Evolutionary conservation across 1,284 basidiomycete genomes (phyloP), one percentile per base, ranked within the genome.

Genomic region (Sparassis latifolia): DNA sequence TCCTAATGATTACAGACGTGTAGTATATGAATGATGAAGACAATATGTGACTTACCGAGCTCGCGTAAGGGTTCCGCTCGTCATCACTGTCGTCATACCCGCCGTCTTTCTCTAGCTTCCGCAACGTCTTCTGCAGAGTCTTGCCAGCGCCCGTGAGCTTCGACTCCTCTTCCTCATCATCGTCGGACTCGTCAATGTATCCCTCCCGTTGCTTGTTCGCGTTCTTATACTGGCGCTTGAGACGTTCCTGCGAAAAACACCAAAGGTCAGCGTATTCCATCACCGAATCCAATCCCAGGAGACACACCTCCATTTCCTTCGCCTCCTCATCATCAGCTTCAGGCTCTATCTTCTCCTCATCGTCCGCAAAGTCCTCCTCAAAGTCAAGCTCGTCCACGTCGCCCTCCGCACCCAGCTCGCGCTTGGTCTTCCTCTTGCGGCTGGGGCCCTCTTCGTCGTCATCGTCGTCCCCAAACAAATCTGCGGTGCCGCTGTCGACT

Each of bases 51-150:
- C 82, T 64, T 65, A 82, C 88, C 58, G 83, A 85, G 62, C 80
- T 85, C 1, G 83, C 85, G 62, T 91, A 91, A 4, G 89, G 88
- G 62, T 91, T 88, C 58, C 79, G 76, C 45, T 89, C 86, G 33
- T 90, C 86, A 52, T 91, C 89, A 50, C 79, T 84, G n/a, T 89
- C 89, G n/a, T 89, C 89, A 57, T 90, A 89, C 9, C 74, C 83
- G 6, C 79, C 77, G 52, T 86, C 87, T 57, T 83, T 83, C 65
- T 90, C 88, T 42, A 80, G 70, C 63, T 80, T 86, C 54, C 75
- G 79, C 59, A 92, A 80, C 31, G 89, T 72, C 66, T 89, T 91
- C 69, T 86, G 83, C 72, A 92, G 82, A 2, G 77, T 79, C 66
- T 86, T 87, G 7, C 79, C 86, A 33, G 86, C 82, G 51, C 82